Base-by-base conservation (phyloP, 495 filamentous ascomycete species). In the Lasiosphaeria ovina region DNA sequence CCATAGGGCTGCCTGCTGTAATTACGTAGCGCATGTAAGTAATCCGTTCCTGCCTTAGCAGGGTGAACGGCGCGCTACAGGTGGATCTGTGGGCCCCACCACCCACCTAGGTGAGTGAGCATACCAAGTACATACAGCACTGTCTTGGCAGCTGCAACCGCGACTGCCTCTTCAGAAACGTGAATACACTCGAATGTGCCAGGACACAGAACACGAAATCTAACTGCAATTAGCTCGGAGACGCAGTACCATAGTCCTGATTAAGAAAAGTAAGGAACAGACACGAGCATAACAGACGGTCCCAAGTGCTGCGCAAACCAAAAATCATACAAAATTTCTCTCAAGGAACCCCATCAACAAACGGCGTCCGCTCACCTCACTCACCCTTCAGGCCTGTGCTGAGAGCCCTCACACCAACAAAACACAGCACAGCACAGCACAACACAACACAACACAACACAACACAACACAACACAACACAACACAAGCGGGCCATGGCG, bases 401-500 rank as follows among this genome's bases (percentile, higher is more conserved):
- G 24, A 24, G 24, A 24, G 24, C 24, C 24, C 24, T 24, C 24
- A 1, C 24, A 24, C 24, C 24, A 24, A 24, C 24, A 24, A 24
- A 24, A 24, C 24, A 24, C 24, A 24, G 24, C 24, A 24, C 24
- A 24, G 24, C 24, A 24, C n/a, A 53, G 1, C 34, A 35, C 4
- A 38, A 3, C 34, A 7, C 14, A n/a, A 59, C 52, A 16, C 6
- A 4, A 38, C 6, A 55, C n/a, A 51, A 61, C 24, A 56, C 42
- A 24, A 40, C 32, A 31, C 11, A n/a, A 47, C 17, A 49, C 17
- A 12, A n/a, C 38, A 42, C 48, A 34, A 1, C 6, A 54, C 53
- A 12, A 33, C 17, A 11, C 14, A n/a, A 40, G 58, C 24, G 24
- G 24, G 24, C 10, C 16, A 66, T 64, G 65, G 44, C 57, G 9